Conservation (phyloP, 2,329 filamentous ascomycete species). For the Cladosporium sp. region DNA sequence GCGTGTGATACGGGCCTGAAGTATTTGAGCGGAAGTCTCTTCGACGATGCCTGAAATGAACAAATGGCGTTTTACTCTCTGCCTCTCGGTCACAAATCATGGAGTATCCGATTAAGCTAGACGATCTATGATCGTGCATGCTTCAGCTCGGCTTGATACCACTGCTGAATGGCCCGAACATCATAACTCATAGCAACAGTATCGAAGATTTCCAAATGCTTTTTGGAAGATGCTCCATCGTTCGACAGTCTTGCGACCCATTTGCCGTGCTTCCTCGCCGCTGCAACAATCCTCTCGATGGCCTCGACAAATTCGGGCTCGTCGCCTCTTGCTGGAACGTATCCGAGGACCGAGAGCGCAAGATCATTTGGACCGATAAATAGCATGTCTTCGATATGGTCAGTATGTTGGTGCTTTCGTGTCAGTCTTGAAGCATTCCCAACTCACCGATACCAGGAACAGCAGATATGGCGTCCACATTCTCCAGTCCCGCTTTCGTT, state of each 20-base stretch:
- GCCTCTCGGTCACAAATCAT: too few relatives aligned
- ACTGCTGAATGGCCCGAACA: slow-evolving; percentile 18
- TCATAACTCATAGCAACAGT: slow-evolving; percentile 37
- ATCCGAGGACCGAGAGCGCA: slow-evolving; percentile 48
- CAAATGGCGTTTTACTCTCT: too few relatives aligned
- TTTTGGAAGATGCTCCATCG: slow-evolving; percentile 44
- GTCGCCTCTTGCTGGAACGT: slow-evolving; percentile 38
- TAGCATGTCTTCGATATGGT: slow-evolving; percentile 27
- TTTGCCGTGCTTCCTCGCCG: slow-evolving; percentile 58
- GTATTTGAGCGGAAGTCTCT: too few relatives aligned
- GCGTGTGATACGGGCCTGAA: too few relatives aligned
- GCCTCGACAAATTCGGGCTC: slow-evolving; percentile 44
- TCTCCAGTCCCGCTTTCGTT: slow-evolving; percentile 35
- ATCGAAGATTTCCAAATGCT: slow-evolving; percentile 47
- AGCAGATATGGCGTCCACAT: slow-evolving; percentile 44
- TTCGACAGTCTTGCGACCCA: slow-evolving; percentile 54
- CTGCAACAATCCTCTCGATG: slow-evolving; percentile 49
- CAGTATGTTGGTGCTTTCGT: too few relatives aligned
- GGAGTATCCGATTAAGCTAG: too few relatives aligned
- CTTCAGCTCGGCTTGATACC: slow-evolving; percentile 20
- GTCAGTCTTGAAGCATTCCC: too few relatives aligned
- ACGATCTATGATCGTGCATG: too few relatives aligned
- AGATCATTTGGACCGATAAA: slow-evolving; percentile 53
- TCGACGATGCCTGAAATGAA: too few relatives aligned
- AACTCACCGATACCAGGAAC: slow-evolving; percentile 45